These are phyloP conservation scores for Coelastrella sp. DNA, from an alignment of 139 green algal species.

Conservation along the genomic window DNA sequence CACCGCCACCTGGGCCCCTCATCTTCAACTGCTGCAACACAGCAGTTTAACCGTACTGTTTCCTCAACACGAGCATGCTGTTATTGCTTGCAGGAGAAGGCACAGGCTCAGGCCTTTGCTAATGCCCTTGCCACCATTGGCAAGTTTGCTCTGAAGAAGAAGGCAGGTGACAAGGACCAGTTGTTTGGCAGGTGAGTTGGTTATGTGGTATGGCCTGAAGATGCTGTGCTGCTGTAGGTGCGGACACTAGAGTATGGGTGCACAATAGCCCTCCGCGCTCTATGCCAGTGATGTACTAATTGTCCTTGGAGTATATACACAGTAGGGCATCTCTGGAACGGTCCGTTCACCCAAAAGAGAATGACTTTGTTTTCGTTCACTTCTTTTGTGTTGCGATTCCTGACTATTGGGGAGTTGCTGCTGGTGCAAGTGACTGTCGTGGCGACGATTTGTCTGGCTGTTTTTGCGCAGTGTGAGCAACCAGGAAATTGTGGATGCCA, in stretches of 20 bases:
- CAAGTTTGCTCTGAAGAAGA: constrained; percentile 96
- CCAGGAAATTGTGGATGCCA: constrained; percentile 81
- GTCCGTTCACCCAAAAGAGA: no score
- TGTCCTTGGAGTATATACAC: no score
- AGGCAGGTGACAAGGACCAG: constrained; percentile 84
- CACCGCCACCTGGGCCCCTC: neutral
- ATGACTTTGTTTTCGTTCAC: no score
- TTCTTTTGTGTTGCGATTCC: no score
- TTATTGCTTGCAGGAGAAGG: constrained; percentile 72
- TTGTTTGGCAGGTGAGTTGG: constrained; percentile 80
- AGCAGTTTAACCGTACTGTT: neutral
- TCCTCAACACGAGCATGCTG: neutral
- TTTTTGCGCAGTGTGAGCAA: constrained; percentile 67
- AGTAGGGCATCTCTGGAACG: no score
- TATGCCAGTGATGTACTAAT: no score
- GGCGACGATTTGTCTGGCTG: neutral
- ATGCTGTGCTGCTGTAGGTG: neutral
- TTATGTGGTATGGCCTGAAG: neutral
- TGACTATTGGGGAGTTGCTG: no score
- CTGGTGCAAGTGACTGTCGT: no score
- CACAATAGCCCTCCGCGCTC: no score
- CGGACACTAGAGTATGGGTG: no score
- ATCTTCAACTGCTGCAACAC: no score
- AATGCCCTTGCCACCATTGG: constrained; percentile 87
- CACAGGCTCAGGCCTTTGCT: constrained; percentile 77